phyloP scores from a whole-genome alignment of 345 rosid genomes.

The Pseudoturritis turrita region DNA sequence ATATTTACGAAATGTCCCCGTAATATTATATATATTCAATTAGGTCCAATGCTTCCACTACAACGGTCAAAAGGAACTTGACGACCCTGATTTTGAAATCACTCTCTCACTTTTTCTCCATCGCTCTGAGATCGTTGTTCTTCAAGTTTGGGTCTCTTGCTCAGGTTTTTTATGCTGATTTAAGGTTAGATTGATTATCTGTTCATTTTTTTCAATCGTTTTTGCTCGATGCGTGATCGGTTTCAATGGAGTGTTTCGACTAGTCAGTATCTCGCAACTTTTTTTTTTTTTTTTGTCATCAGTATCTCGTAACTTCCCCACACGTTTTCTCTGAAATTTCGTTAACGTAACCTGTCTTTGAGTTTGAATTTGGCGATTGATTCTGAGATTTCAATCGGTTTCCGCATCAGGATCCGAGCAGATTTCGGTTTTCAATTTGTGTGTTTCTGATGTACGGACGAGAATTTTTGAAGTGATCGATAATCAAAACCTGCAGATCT shows the following conservation, averaged over 20 bases:
- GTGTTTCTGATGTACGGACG: not conserved
- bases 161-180: not conserved
- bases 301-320: not conserved
- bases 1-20: not conserved
- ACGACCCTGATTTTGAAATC: constrained; percentile 2
- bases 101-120: not conserved
- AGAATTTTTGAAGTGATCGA: not conserved
- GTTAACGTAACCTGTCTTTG: not conserved
- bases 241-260: not conserved
- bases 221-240: constrained; percentile 12
- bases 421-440: not conserved
- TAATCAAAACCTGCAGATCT: constrained; percentile 21
- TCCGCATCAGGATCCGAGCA: not conserved
- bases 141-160: not conserved
- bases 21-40: too few species aligned
- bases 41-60: not conserved
- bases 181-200: constrained; percentile 1
- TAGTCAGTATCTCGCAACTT: not conserved
- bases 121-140: constrained; percentile 12
- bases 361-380: not conserved
- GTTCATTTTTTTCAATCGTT: not conserved
- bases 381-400: not conserved
- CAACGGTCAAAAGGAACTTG: constrained; percentile 3
- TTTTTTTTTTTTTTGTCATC: too few species aligned
- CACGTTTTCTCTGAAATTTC: not conserved